Evolutionary conservation across 2,329 filamentous ascomycete genomes (phyloP), one percentile per base, ranked within the genome.

Genomic region (Metarhizium anisopliae): DNA sequence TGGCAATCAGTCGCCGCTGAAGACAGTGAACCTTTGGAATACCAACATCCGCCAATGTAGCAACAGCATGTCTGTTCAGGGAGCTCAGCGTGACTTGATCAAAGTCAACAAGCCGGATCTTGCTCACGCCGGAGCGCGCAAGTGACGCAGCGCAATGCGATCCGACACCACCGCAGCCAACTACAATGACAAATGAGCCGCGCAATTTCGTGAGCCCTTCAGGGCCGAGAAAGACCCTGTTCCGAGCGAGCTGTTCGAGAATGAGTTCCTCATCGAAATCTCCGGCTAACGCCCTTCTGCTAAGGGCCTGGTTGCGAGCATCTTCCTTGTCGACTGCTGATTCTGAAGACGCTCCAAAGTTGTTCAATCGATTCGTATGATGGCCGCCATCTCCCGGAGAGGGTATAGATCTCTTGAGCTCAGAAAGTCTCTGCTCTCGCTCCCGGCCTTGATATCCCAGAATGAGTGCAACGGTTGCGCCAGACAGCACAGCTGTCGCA

Each of bases 1-100:
- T 86, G 63, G 94, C 90, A 63, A 94, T 83, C 59, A 99, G 74
- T 36, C 93, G 79, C 56, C 85, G 84, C 64, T 86, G 81, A 53
- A 99, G 82, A 63, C 90, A 94, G 55, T 88, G 82, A 1, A 99
- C 94, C 73, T 99, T 99, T 8, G 92, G 84, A 13, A 87, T 90
- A 29, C 94, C 94, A 2, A 99, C 94, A 66, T 99, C 94, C 16
- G 90, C 89, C 6, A 97, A 78, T 0, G 93, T 97, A 5, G 94
- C 94, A 1, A 99, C 87, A 8, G 94, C 91, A 72, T 99, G 94
- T n/a, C 94, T 80, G 70, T 99, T 99, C 55, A 99, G 76, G 3
- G 91, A 96, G 60, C 90, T 95, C 49, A 99, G 78, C 0, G 92
- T 95, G 38, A 99, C 93, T 77, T 99, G 94, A 69, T 99, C 94